A percentile compares a stretch with the other conserved stretches of the same genome.
These are phyloP conservation scores for Singerocomus rubriflavus DNA, from an alignment of 1,284 basidiomycete genomes.

Conservation along the genomic window DNA sequence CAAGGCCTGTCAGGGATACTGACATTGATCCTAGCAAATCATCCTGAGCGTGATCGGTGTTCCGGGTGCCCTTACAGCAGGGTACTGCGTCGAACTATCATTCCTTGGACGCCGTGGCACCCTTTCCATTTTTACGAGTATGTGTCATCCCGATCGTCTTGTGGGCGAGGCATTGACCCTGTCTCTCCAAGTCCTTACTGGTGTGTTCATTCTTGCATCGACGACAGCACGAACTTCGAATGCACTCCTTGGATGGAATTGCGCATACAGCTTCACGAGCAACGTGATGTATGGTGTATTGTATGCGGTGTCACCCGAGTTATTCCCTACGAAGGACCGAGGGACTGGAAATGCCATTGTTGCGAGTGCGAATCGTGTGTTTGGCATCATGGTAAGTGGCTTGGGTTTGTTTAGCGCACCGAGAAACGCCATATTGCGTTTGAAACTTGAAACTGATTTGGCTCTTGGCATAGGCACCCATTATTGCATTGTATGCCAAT, in stretches of 20 bases:
- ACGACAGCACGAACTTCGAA: conserved; percentile 66
- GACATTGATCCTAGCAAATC: too few species aligned
- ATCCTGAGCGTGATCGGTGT: too few species aligned
- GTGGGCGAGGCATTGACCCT: not conserved
- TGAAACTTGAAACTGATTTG: not conserved
- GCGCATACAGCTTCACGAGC: conserved; percentile 60
- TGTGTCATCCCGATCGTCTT: conserved; percentile 9
- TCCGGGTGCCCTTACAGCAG: too few species aligned
- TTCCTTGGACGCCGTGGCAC: conserved; percentile 59
- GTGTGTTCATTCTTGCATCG: conserved; percentile 67
- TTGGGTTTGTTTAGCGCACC: not conserved
- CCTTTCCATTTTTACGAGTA: conserved; percentile 55
- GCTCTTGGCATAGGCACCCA: conserved; percentile 46
- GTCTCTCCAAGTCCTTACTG: conserved; percentile 52
- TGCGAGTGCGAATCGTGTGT: conserved; percentile 54
- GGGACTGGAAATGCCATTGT: conserved; percentile 63
- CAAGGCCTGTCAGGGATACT: too few species aligned
- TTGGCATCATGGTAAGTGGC: conserved; percentile 57
- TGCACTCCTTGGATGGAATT: conserved; percentile 69
- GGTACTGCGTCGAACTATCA: too few species aligned
- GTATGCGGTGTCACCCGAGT: conserved; percentile 67
- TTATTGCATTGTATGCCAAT: conserved; percentile 63
- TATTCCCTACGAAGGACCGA: conserved; percentile 72
- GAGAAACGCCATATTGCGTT: not conserved
- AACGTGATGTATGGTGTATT: conserved; percentile 79